Percentiles rank a stretch among this genome's conserved stretches.
phyloP scores from a whole-genome alignment of 1,284 basidiomycete genomes.

The Puccinia polysora region DNA sequence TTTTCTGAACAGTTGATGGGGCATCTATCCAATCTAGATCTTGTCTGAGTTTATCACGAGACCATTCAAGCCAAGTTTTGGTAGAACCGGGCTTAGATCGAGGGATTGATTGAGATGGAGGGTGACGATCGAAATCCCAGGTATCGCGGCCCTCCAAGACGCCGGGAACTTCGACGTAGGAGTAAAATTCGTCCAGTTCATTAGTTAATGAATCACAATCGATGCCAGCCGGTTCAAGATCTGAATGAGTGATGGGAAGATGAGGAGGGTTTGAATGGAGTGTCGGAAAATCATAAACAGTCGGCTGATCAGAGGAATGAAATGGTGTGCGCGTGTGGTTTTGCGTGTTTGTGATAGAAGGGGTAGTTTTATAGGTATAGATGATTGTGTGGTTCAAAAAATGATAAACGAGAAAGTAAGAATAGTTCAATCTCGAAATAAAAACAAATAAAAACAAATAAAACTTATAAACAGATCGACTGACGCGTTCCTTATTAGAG shows the following conservation, averaged over 20 bases:
- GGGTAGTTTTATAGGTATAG: too few relatives aligned
- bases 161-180: constrained; percentile 90
- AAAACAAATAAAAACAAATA: neutral
- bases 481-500: constrained; percentile 18
- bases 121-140: constrained; percentile 57
- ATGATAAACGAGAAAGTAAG: neutral
- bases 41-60: constrained; percentile 12
- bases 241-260: neutral
- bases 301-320: constrained; percentile 6
- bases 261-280: constrained; percentile 31
- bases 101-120: constrained; percentile 1
- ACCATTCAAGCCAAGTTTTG: constrained; percentile 40
- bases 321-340: neutral
- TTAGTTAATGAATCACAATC: constrained; percentile 92
- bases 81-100: constrained; percentile 18
- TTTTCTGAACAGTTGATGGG: constrained; percentile 39
- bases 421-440: neutral
- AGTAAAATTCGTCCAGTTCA: constrained; percentile 97
- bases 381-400: too few relatives aligned
- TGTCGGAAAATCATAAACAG: constrained; percentile 36
- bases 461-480: neutral
- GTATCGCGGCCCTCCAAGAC: constrained; percentile 79
- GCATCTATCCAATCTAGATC: constrained; percentile 25
- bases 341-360: too few relatives aligned
- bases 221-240: constrained; percentile 44